Evolutionary conservation across 75 land plant species (phyloP).

Genomic region (Sequoia sempervirens): DNA sequence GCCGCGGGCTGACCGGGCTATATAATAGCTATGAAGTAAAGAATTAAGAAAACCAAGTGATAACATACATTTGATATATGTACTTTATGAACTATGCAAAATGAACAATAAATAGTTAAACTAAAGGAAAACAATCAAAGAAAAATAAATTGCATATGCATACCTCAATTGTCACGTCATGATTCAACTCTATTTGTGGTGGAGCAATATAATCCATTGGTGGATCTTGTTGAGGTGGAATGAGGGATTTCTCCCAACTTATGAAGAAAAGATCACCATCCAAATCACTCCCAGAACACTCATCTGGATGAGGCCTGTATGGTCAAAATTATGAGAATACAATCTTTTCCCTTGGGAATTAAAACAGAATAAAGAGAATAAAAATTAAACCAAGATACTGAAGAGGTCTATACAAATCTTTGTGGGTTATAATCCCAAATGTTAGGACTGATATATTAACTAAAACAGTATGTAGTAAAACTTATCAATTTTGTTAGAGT

Average conservation of each 20-base stretch:
- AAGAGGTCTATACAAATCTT: too few relatives aligned
- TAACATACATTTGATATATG: not conserved
- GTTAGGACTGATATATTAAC: not conserved
- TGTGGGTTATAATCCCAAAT: not conserved
- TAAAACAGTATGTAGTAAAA: not conserved
- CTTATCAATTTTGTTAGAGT: not conserved
- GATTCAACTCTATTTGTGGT: slow-evolving; percentile 16
- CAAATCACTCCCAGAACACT: slow-evolving; percentile 95
- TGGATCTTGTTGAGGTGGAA: slow-evolving; percentile 21
- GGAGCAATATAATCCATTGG: slow-evolving; percentile 40
- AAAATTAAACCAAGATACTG: not conserved
- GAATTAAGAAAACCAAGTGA: not conserved
- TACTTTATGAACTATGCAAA: not conserved
- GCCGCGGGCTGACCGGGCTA: too few relatives aligned
- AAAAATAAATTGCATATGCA: not conserved
- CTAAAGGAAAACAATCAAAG: not conserved
- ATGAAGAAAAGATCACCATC: slow-evolving; percentile 77
- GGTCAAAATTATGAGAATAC: slow-evolving; percentile 3
- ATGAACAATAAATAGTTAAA: too few relatives aligned
- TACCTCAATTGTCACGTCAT: slow-evolving; percentile 35
- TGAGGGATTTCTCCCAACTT: slow-evolving; percentile 29
- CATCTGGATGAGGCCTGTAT: slow-evolving; percentile 89
- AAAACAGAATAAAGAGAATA: too few relatives aligned
- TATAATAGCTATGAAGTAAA: too few relatives aligned
- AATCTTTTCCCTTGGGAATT: not conserved